Conservation (phyloP, 1,284 basidiomycete species). For the Puccinia triticina region DNA sequence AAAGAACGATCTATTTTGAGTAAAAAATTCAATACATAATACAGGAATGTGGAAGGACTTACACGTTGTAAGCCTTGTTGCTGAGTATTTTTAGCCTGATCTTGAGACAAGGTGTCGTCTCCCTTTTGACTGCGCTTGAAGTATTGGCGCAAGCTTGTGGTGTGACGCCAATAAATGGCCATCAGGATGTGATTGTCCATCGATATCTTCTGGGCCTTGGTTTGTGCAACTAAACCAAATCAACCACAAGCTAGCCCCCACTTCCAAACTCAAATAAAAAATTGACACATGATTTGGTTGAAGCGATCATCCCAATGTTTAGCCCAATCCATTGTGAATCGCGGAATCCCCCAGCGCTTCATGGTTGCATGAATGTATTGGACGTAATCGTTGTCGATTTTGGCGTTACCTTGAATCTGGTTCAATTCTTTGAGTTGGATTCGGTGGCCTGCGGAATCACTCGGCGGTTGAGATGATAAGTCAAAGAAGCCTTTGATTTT, state of each 20-base stretch:
- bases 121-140: slow-evolving; percentile 27
- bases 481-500: slow-evolving; percentile 31
- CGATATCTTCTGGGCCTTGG: background rate
- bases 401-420: slow-evolving; percentile 14
- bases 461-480: background rate
- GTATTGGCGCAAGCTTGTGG: slow-evolving; percentile 21
- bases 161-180: slow-evolving; percentile 39
- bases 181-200: slow-evolving; percentile 36
- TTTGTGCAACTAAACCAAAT: slow-evolving; percentile 28
- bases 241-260: slow-evolving; percentile 24
- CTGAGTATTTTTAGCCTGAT: slow-evolving; percentile 37
- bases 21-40: background rate
- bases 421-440: slow-evolving; percentile 11
- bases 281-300: slow-evolving; percentile 45
- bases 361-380: slow-evolving; percentile 41
- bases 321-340: slow-evolving; percentile 48
- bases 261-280: slow-evolving; percentile 45
- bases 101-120: background rate
- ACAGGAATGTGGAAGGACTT: slow-evolving; percentile 11
- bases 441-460: slow-evolving; percentile 10
- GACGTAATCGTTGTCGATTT: slow-evolving; percentile 45
- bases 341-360: slow-evolving; percentile 34
- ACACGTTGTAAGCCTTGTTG: slow-evolving; percentile 15
- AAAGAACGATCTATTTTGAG: too few species aligned
- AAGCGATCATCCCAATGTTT: slow-evolving; percentile 22